Evolutionary conservation across 176 grass and related monocot genomes (phyloP).

Genomic region (Paspalum notatum): DNA sequence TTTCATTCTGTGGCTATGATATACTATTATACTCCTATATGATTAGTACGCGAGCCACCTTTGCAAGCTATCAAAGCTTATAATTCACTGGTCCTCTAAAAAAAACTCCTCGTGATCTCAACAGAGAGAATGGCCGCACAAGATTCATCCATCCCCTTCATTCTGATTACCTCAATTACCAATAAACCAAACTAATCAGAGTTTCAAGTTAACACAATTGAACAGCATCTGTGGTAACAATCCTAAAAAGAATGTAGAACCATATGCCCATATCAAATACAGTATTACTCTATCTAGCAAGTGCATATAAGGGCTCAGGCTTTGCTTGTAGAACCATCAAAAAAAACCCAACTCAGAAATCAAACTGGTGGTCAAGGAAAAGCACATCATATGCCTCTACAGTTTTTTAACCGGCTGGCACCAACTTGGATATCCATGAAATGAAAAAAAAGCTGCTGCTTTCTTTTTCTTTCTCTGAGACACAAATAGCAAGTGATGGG

Average conservation of each 20-base stretch:
- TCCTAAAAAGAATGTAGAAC: background rate
- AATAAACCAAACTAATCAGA: background rate
- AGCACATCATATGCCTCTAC: background rate
- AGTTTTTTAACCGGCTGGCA: background rate
- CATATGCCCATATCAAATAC: no score
- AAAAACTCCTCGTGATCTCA: background rate
- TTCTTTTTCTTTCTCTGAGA: background rate
- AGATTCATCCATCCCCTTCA: background rate
- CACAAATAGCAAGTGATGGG: background rate
- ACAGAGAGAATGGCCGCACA: background rate
- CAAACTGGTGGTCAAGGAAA: background rate
- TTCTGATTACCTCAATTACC: background rate
- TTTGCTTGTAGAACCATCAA: background rate
- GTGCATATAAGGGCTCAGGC: background rate
- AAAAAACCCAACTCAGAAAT: background rate
- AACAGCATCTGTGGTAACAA: background rate
- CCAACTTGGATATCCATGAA: background rate
- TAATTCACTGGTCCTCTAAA: background rate
- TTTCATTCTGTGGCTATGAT: background rate
- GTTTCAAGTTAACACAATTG: background rate
- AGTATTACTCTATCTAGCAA: no score
- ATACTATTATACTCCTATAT: background rate
- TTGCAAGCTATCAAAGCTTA: slow-evolving; percentile 1
- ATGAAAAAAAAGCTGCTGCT: background rate
- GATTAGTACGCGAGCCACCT: background rate